A percentile compares a stretch with the other conserved stretches of the same genome.
Evolutionary conservation across 1,284 basidiomycete species (phyloP).

Genomic region (Fomitopsis betulina): DNA sequence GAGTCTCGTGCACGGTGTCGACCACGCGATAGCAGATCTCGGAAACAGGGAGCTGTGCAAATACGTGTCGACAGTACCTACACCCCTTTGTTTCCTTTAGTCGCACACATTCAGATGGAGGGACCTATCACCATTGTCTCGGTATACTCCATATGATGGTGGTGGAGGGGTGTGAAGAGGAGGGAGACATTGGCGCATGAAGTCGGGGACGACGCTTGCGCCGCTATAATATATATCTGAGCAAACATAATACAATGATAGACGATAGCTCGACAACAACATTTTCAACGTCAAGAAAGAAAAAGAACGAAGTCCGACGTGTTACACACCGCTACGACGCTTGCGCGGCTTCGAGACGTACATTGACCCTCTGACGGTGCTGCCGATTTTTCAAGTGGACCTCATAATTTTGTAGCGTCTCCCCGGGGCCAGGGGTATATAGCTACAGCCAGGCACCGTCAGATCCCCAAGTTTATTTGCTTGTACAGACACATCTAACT

Average conservation of each 20-base stretch:
- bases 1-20: no score
- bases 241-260: neutral
- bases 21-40: no score
- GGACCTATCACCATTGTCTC: no score
- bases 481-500: slow-evolving; percentile 15
- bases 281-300: slow-evolving; percentile 15
- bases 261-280: slow-evolving; percentile 18
- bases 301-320: neutral
- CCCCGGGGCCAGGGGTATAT: slow-evolving; percentile 91
- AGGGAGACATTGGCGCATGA: no score
- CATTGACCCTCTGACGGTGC: slow-evolving; percentile 59
- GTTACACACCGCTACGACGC: neutral
- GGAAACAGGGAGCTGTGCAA: no score
- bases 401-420: slow-evolving; percentile 88
- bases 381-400: slow-evolving; percentile 82
- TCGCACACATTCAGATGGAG: no score
- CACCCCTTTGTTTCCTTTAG: no score
- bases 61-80: no score
- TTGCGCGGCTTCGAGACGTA: slow-evolving; percentile 23
- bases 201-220: no score
- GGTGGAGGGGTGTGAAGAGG: no score
- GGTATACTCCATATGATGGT: no score
- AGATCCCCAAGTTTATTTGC: neutral
- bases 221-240: neutral
- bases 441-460: slow-evolving; percentile 43